Evolutionary conservation across 129 eudicot genomes (phyloP), one percentile per base, ranked within the genome.

Genomic region (Artemisia tridentata): DNA sequence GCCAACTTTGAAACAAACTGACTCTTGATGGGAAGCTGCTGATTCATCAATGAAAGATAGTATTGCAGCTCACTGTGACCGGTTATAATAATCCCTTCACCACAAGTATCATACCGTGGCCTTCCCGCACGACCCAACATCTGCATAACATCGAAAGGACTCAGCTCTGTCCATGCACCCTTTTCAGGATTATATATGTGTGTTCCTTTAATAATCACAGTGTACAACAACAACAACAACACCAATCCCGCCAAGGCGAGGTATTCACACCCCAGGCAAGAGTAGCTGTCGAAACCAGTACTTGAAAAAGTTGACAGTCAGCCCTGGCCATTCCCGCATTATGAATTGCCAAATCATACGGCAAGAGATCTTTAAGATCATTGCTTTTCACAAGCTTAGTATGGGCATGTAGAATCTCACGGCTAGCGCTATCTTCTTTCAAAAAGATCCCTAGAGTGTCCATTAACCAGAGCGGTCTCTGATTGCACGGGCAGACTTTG

Each of bases 81-180:
- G 5, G 98, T 93, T 54, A 93, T 89, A 54, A 93, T 80, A 18
- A 93, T 93, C 48, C 96, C 98, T 76, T 93, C 98, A 50, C 98
- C 98, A 11, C 76, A 82, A 45, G 95, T 78, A 52, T 93, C 98
- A 72, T 83, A 89, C 54, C 90, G 98, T 7, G 98, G 98, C 81
- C 98, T 83, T 62, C 98, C 98, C 50, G 98, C 98, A 76, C 98
- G 96, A 52, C 98, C 97, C 76, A 93, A 76, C 98, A 93, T 93
- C 82, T 93, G 98, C 95, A 90, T 93, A 50, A 93, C 98, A 82
- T 89, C 98, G 52, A 89, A 77, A 51, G 96, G 92, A 70, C 98
- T 90, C 49, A 92, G 77, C 73, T 92, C 98, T 11, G 98, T 89
- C 98, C 98, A 92, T 47, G 88, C 92, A 20, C 98, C 96, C 63